Percentiles rank a stretch among this genome's conserved stretches.
These are phyloP conservation scores for Ceraceosorus bombacis DNA, from an alignment of 1,284 basidiomycete species.

Conservation along the genomic window DNA sequence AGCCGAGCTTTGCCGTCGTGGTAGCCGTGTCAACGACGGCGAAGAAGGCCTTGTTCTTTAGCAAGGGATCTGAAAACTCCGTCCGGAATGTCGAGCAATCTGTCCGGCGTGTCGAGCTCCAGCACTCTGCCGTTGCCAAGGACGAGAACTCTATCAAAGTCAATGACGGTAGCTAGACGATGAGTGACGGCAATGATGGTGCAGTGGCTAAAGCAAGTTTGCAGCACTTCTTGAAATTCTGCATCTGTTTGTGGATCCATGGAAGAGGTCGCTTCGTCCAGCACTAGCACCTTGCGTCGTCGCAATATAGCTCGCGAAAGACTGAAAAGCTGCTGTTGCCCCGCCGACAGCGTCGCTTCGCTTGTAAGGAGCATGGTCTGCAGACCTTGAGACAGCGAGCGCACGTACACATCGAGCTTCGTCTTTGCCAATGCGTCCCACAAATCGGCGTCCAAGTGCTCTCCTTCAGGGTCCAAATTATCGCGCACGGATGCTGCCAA, in stretches of 20 bases:
- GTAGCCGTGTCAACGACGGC: too few species aligned
- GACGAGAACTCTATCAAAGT: conserved; percentile 68
- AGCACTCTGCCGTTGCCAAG: conserved; percentile 62
- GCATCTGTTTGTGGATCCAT: conserved; percentile 22
- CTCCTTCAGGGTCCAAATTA: conserved; percentile 36
- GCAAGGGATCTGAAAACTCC: too few species aligned
- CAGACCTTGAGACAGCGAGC: conserved; percentile 24
- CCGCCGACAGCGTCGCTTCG: conserved; percentile 58
- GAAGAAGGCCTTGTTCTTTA: too few species aligned
- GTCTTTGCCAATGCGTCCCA: conserved; percentile 40
- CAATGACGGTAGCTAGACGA: conserved; percentile 66
- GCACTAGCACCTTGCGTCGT: conserved; percentile 66
- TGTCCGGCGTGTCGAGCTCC: too few species aligned
- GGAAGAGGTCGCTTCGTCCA: conserved; percentile 66
- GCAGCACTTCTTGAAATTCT: conserved; percentile 18
- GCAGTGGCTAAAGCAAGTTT: conserved; percentile 24
- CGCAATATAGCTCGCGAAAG: conserved; percentile 66
- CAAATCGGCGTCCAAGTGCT: conserved; percentile 30
- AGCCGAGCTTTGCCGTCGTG: too few species aligned
- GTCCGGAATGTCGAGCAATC: too few species aligned
- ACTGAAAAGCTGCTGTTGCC: conserved; percentile 73
- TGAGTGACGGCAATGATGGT: conserved; percentile 52
- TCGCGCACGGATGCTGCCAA: conserved; percentile 24
- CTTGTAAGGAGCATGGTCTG: conserved; percentile 14
- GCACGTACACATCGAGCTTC: conserved; percentile 33